Evolutionary conservation across 2,329 filamentous ascomycete species (phyloP).

Genomic region (Pleoardoris graminearum): DNA sequence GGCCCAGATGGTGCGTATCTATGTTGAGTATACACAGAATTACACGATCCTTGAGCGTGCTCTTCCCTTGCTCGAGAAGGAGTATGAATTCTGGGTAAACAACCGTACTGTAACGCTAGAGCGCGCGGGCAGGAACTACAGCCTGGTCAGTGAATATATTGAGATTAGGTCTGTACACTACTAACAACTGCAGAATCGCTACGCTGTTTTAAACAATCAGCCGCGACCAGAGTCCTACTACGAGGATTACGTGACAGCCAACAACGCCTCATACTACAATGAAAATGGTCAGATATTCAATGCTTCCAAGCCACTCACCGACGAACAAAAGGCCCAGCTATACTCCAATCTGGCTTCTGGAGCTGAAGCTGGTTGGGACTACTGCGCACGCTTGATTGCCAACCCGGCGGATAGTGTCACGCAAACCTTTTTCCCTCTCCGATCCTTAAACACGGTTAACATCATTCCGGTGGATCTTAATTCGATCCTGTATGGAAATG

Average conservation of each 20-base stretch:
- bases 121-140: slow-evolving; percentile 54
- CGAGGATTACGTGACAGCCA: slow-evolving; percentile 68
- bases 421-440: slow-evolving; percentile 67
- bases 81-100: slow-evolving; percentile 64
- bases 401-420: slow-evolving; percentile 61
- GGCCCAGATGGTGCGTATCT: slow-evolving; percentile 67
- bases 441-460: slow-evolving; percentile 63
- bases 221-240: slow-evolving; percentile 69
- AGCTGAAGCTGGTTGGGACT: slow-evolving; percentile 70
- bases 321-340: slow-evolving; percentile 55
- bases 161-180: not conserved
- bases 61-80: slow-evolving; percentile 64
- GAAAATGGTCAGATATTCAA: slow-evolving; percentile 63
- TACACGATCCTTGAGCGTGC: slow-evolving; percentile 63
- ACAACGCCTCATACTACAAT: slow-evolving; percentile 66
- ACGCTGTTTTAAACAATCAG: slow-evolving; percentile 65
- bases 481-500: slow-evolving; percentile 68
- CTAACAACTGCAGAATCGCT: slow-evolving; percentile 52
- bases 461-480: slow-evolving; percentile 69
- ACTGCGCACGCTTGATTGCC: slow-evolving; percentile 61
- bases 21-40: slow-evolving; percentile 68
- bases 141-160: slow-evolving; percentile 42
- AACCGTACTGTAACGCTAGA: slow-evolving; percentile 63
- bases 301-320: slow-evolving; percentile 54
- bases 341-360: slow-evolving; percentile 67